A percentile compares a stretch with the other conserved stretches of the same genome.
Evolutionary conservation across 768 basidiomycete genomes (phyloP).

Genomic region (Suillus clintonianus): DNA sequence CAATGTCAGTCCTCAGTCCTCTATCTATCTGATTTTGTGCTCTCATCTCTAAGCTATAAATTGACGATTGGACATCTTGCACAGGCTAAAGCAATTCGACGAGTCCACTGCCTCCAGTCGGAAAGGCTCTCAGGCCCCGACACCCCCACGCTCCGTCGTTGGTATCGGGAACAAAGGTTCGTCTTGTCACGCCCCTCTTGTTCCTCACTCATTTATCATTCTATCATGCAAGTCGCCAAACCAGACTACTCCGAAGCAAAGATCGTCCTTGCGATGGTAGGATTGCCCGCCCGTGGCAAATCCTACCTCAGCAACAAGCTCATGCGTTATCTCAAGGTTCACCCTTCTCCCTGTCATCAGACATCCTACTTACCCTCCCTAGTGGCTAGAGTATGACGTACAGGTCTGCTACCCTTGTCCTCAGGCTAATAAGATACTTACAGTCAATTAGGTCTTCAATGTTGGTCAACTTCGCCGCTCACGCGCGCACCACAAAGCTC

Average conservation of each 20-base stretch:
- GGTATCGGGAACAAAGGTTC: slow-evolving; percentile 89
- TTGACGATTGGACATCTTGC: neutral
- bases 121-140: slow-evolving; percentile 70
- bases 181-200: slow-evolving; percentile 9
- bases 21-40: slow-evolving; percentile 8
- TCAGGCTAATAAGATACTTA: slow-evolving; percentile 2
- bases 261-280: slow-evolving; percentile 98
- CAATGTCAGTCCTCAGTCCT: slow-evolving; percentile 51
- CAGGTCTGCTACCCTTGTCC: slow-evolving; percentile 50
- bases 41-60: neutral
- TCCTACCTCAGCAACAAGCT: slow-evolving; percentile 98
- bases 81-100: slow-evolving; percentile 80
- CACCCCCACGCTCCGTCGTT: slow-evolving; percentile 81
- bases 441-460: slow-evolving; percentile 79
- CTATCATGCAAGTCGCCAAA: slow-evolving; percentile 67
- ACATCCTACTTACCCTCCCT: slow-evolving; percentile 4
- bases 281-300: slow-evolving; percentile 96
- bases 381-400: slow-evolving; percentile 99
- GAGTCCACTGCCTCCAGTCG: slow-evolving; percentile 71
- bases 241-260: slow-evolving; percentile 99
- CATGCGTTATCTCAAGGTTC: slow-evolving; percentile 90
- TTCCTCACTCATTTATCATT: slow-evolving; percentile 5
- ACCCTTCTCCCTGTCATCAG: slow-evolving; percentile 19
- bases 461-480: slow-evolving; percentile 92
- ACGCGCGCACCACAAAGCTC: slow-evolving; percentile 78